These are phyloP conservation scores for Aspergillus ibericus DNA, from an alignment of 2,329 filamentous ascomycete species.

Conservation along the genomic window DNA sequence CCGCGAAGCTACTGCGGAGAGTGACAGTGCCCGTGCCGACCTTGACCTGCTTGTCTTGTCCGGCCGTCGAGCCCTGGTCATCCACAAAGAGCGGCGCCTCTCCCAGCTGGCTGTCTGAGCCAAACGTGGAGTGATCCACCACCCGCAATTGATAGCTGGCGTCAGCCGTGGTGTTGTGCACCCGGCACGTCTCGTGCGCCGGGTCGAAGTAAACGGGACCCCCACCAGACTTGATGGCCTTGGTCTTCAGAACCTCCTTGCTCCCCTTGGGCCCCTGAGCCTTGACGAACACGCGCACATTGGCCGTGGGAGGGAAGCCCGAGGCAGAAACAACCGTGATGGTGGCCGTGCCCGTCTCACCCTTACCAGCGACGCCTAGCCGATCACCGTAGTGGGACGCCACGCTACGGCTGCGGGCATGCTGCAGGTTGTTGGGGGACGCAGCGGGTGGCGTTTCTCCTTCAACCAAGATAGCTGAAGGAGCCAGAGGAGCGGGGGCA, in stretches of 20 bases:
- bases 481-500: constrained; percentile 15
- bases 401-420: constrained; percentile 50
- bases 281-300: constrained; percentile 75
- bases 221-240: constrained; percentile 71
- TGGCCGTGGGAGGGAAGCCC: constrained; percentile 73
- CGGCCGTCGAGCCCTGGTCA: constrained; percentile 65
- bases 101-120: constrained; percentile 78
- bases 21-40: constrained; percentile 72
- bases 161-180: constrained; percentile 71
- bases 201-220: constrained; percentile 67
- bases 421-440: constrained; percentile 35
- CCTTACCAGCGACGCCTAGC: constrained; percentile 55
- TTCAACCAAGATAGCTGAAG: constrained; percentile 32
- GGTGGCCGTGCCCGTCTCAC: constrained; percentile 70
- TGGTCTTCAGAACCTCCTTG: constrained; percentile 88
- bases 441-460: constrained; percentile 20
- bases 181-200: constrained; percentile 70
- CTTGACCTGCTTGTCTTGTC: constrained; percentile 69
- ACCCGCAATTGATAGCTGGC: constrained; percentile 82
- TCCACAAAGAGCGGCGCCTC: constrained; percentile 91
- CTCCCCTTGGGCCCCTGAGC: constrained; percentile 64
- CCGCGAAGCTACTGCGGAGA: constrained; percentile 70
- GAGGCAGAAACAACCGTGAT: constrained; percentile 78
- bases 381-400: constrained; percentile 51
- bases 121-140: constrained; percentile 81